Conservation (phyloP, 805 yeast genomes). For the Wickerhamomyces rabaulensis region DNA sequence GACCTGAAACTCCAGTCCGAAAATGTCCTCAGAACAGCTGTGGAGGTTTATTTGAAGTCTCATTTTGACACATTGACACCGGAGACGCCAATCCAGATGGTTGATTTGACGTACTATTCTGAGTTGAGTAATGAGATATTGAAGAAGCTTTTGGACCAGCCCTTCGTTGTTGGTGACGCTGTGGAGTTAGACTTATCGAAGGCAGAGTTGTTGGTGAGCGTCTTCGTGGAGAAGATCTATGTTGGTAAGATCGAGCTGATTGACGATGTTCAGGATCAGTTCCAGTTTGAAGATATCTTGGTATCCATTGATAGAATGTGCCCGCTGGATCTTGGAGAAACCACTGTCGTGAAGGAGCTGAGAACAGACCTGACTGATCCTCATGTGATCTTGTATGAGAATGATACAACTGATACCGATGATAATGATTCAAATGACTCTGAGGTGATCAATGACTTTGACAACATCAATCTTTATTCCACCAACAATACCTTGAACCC, state of each 20-base stretch:
- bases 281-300: conserved; percentile 1
- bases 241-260: background rate
- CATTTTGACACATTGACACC: background rate
- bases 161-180: background rate
- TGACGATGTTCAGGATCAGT: background rate
- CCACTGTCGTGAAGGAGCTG: background rate
- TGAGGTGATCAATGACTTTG: conserved; percentile 21
- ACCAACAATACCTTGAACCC: conserved; percentile 1
- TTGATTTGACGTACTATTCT: conserved; percentile 3
- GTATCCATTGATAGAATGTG: background rate
- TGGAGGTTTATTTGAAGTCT: background rate
- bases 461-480: conserved; percentile 24
- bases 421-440: background rate
- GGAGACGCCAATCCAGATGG: background rate
- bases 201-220: conserved; percentile 12
- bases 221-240: conserved; percentile 7
- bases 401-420: background rate
- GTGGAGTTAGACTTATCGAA: conserved; percentile 4
- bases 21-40: background rate
- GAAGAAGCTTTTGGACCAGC: conserved; percentile 2
- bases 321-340: background rate
- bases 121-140: conserved; percentile 4
- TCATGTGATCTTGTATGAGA: background rate
- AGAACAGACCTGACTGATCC: background rate
- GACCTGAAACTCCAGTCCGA: background rate